Conservation (phyloP, 108 stramenopile species). For the Skeletonema grethae region DNA sequence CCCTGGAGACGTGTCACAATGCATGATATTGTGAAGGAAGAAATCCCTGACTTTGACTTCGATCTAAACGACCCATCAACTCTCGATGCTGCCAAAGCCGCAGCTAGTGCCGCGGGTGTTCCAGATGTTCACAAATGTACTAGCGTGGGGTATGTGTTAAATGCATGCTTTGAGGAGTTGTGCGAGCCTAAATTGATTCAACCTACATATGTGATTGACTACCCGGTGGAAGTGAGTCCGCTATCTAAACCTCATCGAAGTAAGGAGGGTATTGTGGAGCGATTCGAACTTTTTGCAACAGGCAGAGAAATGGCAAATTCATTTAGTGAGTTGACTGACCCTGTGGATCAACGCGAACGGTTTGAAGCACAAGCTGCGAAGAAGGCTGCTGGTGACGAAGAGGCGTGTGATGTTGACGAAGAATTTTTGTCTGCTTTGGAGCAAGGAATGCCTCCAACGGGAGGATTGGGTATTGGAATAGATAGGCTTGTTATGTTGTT, state of each 20-base stretch:
- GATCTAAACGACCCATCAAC: conserved; percentile 68
- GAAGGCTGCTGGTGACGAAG: conserved; percentile 95
- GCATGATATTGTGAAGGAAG: conserved; percentile 95
- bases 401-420: conserved; percentile 98
- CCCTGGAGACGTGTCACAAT: conserved; percentile 97
- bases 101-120: conserved; percentile 72
- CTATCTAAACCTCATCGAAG: conserved; percentile 95
- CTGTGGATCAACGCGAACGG: conserved; percentile 93
- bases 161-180: conserved; percentile 95
- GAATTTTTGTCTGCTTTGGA: conserved; percentile 95
- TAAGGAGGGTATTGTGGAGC: conserved; percentile 92
- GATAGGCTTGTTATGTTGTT: conserved; percentile 98
- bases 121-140: conserved; percentile 63
- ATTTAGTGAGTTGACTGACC: conserved; percentile 97
- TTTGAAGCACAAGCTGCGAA: conserved; percentile 96
- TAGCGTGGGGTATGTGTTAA: conserved; percentile 91
- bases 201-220: conserved; percentile 98
- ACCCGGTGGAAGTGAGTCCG: conserved; percentile 97
- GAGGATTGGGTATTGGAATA: conserved; percentile 98
- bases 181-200: conserved; percentile 94
- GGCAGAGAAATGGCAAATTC: conserved; percentile 97
- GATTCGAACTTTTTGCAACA: conserved; percentile 97
- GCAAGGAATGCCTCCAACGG: conserved; percentile 99
- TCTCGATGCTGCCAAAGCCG: conserved; percentile 74
- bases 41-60: conserved; percentile 90